phyloP scores from a whole-genome alignment of 2,329 filamentous ascomycete genomes.

The Sordariomycetes sp. region DNA sequence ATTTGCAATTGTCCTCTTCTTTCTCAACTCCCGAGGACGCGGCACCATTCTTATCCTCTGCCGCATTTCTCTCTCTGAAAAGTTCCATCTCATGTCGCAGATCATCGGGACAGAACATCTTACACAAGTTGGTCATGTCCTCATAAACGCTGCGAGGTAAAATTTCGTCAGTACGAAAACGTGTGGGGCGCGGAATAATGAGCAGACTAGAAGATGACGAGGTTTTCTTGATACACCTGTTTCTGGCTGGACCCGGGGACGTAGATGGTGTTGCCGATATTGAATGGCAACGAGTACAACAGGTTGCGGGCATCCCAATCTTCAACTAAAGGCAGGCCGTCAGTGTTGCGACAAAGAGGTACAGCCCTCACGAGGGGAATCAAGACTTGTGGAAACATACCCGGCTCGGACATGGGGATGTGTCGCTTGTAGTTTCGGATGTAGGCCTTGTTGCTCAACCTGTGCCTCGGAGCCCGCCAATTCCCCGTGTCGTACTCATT shows the following conservation, averaged over 20 bases:
- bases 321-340: slow-evolving; percentile 8
- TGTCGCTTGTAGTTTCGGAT: slow-evolving; percentile 9
- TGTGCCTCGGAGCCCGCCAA: slow-evolving; percentile 13
- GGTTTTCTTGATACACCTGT: slow-evolving; percentile 8
- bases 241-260: slow-evolving; percentile 11
- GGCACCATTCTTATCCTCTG: not conserved
- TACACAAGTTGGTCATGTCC: slow-evolving; percentile 10
- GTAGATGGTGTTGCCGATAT: slow-evolving; percentile 10
- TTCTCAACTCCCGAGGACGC: not conserved
- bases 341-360: not conserved
- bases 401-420: slow-evolving; percentile 10
- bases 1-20: not conserved
- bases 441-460: slow-evolving; percentile 11
- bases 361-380: not conserved
- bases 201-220: not conserved
- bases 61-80: not conserved
- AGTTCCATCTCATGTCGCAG: not conserved
- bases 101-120: slow-evolving; percentile 9
- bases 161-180: not conserved
- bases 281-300: slow-evolving; percentile 14
- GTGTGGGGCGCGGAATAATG: not conserved
- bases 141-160: slow-evolving; percentile 7
- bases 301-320: slow-evolving; percentile 17
- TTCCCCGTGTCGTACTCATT: slow-evolving; percentile 17
- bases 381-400: no score